Base-by-base conservation (phyloP, 2,329 filamentous ascomycete species). In the Truncatella angustata region DNA sequence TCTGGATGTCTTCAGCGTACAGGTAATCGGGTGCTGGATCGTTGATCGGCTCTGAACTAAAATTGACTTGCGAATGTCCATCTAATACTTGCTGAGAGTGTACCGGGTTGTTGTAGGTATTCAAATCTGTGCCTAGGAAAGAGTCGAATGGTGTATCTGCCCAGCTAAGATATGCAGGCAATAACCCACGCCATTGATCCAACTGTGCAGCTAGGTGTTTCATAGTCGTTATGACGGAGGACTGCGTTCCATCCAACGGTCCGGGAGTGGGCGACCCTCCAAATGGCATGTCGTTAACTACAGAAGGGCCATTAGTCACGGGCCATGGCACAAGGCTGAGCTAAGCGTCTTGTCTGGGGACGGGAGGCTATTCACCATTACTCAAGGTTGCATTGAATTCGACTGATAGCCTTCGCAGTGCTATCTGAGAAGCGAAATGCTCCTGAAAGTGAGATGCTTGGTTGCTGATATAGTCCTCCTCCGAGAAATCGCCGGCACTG, bases 341-440 rank as follows among this genome's bases (percentile, higher is more conserved):
- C 14, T n/a, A n/a, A n/a, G n/a, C 9, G 16, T 12, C 18, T 12
- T 9, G 20, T 20, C 7, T 12, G 36, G 16, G 20, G 36, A 18
- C 18, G 20, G 11, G 20, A 18, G 18, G 20, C 12, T 12, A 20
- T 43, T 30, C 66, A 83, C 81, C 71, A 56, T 77, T 75, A 53
- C 71, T 76, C 24, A 85, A 72, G 3, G 71, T 70, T 39, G 69
- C 69, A 60, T 85, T 77, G 16, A 84, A 77, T 20, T 77, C 73
- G 1, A 75, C 71, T 34, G 79, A 77, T 3, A 85, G 66, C 21
- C 77, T 71, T 18, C 78, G 72, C 16, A 86, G 70, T 10, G 80
- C 77, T 42, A 86, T 78, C 59, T 85, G 81, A 0, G 82, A 82
- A 2, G 79, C 74, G 61, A 83, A 85, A 58, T 85, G 75, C 53